A percentile compares a stretch with the other conserved stretches of the same genome.
Evolutionary conservation across 768 basidiomycete species (phyloP).

Genomic region (Podaxis sp.): DNA sequence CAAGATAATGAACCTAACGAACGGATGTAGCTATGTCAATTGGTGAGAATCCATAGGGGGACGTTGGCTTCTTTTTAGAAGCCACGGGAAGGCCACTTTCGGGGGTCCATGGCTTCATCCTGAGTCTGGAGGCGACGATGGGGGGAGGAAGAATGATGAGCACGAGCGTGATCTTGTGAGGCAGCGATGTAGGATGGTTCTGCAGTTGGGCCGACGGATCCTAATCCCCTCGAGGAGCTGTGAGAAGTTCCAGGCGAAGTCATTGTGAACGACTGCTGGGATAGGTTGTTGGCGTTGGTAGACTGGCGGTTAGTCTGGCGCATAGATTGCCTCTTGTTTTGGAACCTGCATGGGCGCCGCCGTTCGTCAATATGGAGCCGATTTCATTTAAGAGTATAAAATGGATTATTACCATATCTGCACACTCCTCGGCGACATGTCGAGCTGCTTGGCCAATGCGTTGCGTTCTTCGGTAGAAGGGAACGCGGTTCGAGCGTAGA

Average conservation of each 20-base stretch:
- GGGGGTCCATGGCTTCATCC: slow-evolving; percentile 44
- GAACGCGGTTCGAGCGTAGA: slow-evolving; percentile 79
- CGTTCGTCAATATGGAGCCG: slow-evolving; percentile 22
- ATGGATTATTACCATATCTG: slow-evolving; percentile 69
- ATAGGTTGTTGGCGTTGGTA: slow-evolving; percentile 39
- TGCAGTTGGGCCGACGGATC: slow-evolving; percentile 3
- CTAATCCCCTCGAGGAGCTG: slow-evolving; percentile 9
- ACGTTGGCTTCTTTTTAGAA: slow-evolving; percentile 39
- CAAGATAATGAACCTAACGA: slow-evolving; percentile 40
- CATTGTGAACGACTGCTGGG: slow-evolving; percentile 52
- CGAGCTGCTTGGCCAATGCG: slow-evolving; percentile 70
- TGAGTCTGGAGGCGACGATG: slow-evolving; percentile 45
- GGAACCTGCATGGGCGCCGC: slow-evolving; percentile 58
- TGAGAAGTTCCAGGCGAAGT: slow-evolving; percentile 29
- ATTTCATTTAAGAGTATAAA: slow-evolving; percentile 19
- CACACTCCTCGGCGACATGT: slow-evolving; percentile 83
- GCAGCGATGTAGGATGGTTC: slow-evolving; percentile 16
- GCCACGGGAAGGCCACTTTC: slow-evolving; percentile 47
- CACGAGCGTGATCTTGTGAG: slow-evolving; percentile 24
- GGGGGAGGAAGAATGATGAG: slow-evolving; percentile 33
- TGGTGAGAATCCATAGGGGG: slow-evolving; percentile 25
- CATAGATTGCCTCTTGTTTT: slow-evolving; percentile 85
- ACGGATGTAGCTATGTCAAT: slow-evolving; percentile 40
- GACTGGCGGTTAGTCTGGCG: slow-evolving; percentile 74
- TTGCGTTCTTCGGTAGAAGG: slow-evolving; percentile 87